phyloP scores from a whole-genome alignment of 768 basidiomycete genomes.

The Serpula lacrymans region DNA sequence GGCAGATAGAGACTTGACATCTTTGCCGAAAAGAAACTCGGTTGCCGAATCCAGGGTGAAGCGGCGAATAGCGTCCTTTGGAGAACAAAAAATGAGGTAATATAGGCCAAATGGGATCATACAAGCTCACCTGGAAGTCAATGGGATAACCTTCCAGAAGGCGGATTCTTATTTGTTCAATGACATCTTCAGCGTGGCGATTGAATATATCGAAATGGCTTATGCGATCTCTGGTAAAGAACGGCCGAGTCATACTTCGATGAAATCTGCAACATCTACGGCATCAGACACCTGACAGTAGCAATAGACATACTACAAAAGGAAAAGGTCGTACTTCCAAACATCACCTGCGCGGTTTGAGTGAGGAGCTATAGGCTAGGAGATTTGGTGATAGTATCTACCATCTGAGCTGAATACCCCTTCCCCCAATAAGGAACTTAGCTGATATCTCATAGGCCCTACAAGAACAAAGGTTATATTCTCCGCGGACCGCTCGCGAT shows the following conservation, averaged over 20 bases:
- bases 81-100: not conserved
- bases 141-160: slow-evolving; percentile 45
- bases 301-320: not conserved
- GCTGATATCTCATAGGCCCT: not conserved
- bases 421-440: slow-evolving; percentile 41
- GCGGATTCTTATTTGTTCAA: slow-evolving; percentile 41
- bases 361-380: not conserved
- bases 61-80: slow-evolving; percentile 49
- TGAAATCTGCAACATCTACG: slow-evolving; percentile 45
- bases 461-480: too few species aligned
- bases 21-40: slow-evolving; percentile 52
- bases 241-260: slow-evolving; percentile 57
- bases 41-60: slow-evolving; percentile 62
- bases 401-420: slow-evolving; percentile 63
- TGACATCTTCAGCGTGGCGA: slow-evolving; percentile 44
- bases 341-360: slow-evolving; percentile 38
- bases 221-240: slow-evolving; percentile 53
- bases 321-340: slow-evolving; percentile 58
- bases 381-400: slow-evolving; percentile 9
- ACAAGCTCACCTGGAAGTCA: slow-evolving; percentile 47
- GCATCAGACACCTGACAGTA: not conserved
- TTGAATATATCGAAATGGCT: slow-evolving; percentile 55
- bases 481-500: too few species aligned
- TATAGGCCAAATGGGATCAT: too few species aligned
- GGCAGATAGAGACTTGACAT: slow-evolving; percentile 44